Base-by-base conservation (phyloP, 306 rosid species). In the Vigna trinervia region DNA sequence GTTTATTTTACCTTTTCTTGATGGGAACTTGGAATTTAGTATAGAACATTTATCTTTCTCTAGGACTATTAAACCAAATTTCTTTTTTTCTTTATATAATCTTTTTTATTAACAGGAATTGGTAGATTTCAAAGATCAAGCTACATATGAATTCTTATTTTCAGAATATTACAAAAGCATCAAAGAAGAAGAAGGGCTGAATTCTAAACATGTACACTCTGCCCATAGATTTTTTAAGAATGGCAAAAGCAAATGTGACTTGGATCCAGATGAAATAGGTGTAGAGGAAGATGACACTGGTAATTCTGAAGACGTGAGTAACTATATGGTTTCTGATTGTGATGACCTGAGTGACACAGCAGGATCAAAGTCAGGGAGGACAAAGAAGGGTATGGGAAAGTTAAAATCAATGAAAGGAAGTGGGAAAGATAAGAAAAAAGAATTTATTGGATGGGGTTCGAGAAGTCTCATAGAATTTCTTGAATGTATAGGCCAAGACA, bases 401-500 rank as follows among this genome's bases (percentile, higher is more conserved):
- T 17, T 58, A 10, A 78, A 83, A 43, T 74, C 81, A 62, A 68
- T 5, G 28, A 83, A 79, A 74, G 82, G 66, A 76, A 85, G 79
- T 76, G 84, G 0, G 65, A 85, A 80, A 75, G 72, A 81, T 45
- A 85, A 75, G 85, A 85, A 81, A 78, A 84, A 51, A 30, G 89
- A 89, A 66, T 90, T 87, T 80, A 69, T 77, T 77, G 97, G 94
- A 36, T 93, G 97, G 97, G 91, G 89, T 53, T 87, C 96, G 26
- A 85, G 73, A 84, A 56, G 80, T 60, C 88, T 93, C 32, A 32
- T 84, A 76, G 87, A 82, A 30, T 93, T 93, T 84, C 96, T 93
- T 83, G n/a, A 78, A 26, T 15, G 63, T 39, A 77, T 74, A 10
- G 87, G 94, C 38, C 75, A 56, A 77, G 91, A 88, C 76, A 85